Evolutionary conservation across 441 rosid genomes (phyloP), one percentile per base, ranked within the genome.

Genomic region (Mallotus japonicus): DNA sequence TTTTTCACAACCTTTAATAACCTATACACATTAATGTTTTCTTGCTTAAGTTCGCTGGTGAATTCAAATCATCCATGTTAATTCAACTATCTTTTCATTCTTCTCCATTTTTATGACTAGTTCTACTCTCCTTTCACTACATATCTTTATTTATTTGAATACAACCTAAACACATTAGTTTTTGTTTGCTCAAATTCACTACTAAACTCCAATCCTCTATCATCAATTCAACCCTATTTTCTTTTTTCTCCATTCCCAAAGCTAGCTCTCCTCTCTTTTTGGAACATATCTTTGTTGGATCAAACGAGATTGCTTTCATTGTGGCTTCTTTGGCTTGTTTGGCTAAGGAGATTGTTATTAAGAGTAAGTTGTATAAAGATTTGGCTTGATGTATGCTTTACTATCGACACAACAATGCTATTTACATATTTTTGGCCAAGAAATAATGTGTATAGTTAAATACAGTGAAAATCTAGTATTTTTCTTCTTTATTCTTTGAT

Each of bases 341-440:
- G 79, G 93, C 93, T 9, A 85, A 44, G 66, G 87, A 74, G 22
- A 78, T 40, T 72, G 85, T 20, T 61, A 77, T 15, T 64, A 90
- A 77, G 58, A 78, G 77, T 62, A 87, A 77, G 65, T 78, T 76
- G 73, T 89, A 77, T 22, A 69, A 46, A 47, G 89, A 84, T 74
- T 85, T 75, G 74, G 94, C 90, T 77, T 85, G 92, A 62, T 84
- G 88, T 83, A 86, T 89, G 94, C 86, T 56, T 80, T 84, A 67
- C 78, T 42, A 24, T 54, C 71, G 69, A 81, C 65, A 53, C 82
- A 81, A 78, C 72, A 69, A 13, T 82, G 83, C 74, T 75, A 77
- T 40, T 69, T 49, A 2, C 92, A 93, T 68, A 84, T n/a, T 70
- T 70, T 83, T 88, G 82, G 78, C 73, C 49, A 91, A 17, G 97